phyloP scores from a whole-genome alignment of 495 filamentous ascomycete species.

The Penicillium egyptiacum region DNA sequence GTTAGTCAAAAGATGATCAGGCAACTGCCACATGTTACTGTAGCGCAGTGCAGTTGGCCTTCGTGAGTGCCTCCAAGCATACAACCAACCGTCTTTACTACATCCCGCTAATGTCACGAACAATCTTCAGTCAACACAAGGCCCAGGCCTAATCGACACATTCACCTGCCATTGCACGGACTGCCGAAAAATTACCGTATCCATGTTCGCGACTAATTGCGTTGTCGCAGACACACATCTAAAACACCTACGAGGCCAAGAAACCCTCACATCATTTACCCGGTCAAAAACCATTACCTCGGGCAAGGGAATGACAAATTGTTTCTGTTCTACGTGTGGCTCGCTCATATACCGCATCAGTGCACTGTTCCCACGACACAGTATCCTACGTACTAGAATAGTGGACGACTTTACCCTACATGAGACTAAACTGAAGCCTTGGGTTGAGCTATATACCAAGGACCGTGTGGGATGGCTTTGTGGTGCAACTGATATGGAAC shows the following conservation, averaged over 20 bases:
- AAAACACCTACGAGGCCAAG: constrained; percentile 46
- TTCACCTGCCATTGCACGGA: constrained; percentile 59
- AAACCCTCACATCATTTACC: constrained; percentile 40
- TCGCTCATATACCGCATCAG: constrained; percentile 53
- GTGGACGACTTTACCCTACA: constrained; percentile 55
- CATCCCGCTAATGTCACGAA: too few species aligned
- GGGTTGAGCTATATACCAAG: constrained; percentile 11
- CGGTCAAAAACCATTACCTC: constrained; percentile 41
- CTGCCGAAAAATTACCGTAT: constrained; percentile 59
- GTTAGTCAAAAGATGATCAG: too few species aligned
- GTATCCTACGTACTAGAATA: constrained; percentile 52
- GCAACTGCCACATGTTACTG: too few species aligned
- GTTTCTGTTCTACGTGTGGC: constrained; percentile 55
- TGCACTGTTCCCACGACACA: constrained; percentile 33
- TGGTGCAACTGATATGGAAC: too few species aligned
- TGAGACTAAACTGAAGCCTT: constrained; percentile 51
- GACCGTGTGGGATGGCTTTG: too few species aligned
- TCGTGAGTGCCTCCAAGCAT: too few species aligned
- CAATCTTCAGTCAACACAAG: too few species aligned
- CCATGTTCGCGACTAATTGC: constrained; percentile 60
- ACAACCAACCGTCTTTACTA: too few species aligned
- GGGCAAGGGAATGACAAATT: constrained; percentile 51
- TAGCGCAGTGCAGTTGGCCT: too few species aligned
- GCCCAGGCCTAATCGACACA: constrained; percentile 22
- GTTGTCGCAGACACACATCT: constrained; percentile 42